Percentiles rank a stretch among this genome's conserved stretches.
phyloP scores from a whole-genome alignment of 2,329 filamentous ascomycete species.

The Sarocladium brachiariae region DNA sequence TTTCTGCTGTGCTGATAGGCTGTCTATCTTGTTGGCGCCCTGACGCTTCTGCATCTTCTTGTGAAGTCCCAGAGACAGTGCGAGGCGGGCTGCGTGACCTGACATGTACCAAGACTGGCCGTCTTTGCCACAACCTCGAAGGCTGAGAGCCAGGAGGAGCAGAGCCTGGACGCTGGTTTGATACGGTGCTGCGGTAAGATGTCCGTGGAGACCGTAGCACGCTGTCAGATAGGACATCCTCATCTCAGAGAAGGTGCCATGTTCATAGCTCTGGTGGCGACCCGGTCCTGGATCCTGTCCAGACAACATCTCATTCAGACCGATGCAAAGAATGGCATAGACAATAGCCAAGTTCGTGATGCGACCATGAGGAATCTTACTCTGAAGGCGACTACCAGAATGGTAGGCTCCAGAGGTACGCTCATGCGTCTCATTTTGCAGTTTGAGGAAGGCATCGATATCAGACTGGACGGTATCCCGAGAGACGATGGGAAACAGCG shows the following conservation, averaged over 20 bases:
- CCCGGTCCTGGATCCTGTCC: no score
- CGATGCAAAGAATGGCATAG: background rate
- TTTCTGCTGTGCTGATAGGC: background rate
- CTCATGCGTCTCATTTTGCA: conserved; percentile 3
- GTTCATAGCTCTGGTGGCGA: background rate
- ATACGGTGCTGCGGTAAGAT: background rate
- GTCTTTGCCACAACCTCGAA: conserved; percentile 3
- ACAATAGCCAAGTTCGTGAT: background rate
- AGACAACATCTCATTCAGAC: background rate
- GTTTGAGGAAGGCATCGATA: background rate
- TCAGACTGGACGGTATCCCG: background rate
- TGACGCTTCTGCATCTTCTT: no score
- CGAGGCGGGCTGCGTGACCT: background rate
- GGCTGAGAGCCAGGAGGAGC: conserved; percentile 2
- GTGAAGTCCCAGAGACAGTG: background rate
- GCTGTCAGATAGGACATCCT: background rate
- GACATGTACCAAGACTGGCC: conserved; percentile 4
- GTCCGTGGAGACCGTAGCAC: background rate
- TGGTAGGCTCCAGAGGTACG: no score
- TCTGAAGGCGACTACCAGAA: background rate
- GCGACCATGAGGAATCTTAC: background rate
- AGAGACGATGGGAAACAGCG: background rate
- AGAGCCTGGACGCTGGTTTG: conserved; percentile 1
- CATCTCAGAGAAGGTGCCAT: background rate
- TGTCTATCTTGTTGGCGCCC: background rate